Evolutionary conservation across 306 rosid genomes (phyloP).

Genomic region (Castanopsis chinensis): DNA sequence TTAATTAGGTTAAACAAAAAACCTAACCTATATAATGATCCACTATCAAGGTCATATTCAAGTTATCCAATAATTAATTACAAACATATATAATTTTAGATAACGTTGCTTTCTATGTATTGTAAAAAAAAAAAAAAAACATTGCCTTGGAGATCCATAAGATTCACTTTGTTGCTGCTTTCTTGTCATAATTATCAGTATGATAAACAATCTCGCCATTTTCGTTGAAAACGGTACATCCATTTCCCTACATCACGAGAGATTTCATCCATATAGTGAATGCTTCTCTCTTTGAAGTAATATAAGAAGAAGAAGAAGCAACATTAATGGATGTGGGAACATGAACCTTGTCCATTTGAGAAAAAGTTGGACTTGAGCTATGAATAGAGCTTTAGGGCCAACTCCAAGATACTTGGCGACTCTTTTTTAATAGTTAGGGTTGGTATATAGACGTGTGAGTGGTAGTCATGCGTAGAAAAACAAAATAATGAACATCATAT

Average conservation of each 20-base stretch:
- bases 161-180: slow-evolving; percentile 61
- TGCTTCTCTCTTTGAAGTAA: slow-evolving; percentile 40
- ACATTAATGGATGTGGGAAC: not conserved
- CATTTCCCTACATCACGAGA: slow-evolving; percentile 67
- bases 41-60: not conserved
- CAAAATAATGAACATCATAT: too few species aligned
- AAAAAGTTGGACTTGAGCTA: too few species aligned
- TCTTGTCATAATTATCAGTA: slow-evolving; percentile 72
- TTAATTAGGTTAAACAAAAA: too few species aligned
- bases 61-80: too few species aligned
- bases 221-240: slow-evolving; percentile 75
- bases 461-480: too few species aligned
- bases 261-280: slow-evolving; percentile 92
- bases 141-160: slow-evolving; percentile 76
- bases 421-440: too few species aligned
- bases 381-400: too few species aligned
- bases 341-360: slow-evolving; percentile 40
- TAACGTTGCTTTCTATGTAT: slow-evolving; percentile 49
- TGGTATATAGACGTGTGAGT: too few species aligned
- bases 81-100: not conserved
- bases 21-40: too few species aligned
- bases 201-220: slow-evolving; percentile 64
- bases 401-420: too few species aligned
- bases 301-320: slow-evolving; percentile 12
- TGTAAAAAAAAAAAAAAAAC: slow-evolving; percentile 51